Percentiles rank a stretch among this genome's conserved stretches.
Conservation (phyloP, 2,329 filamentous ascomycete genomes). For the Mycosphaerella sp. region DNA sequence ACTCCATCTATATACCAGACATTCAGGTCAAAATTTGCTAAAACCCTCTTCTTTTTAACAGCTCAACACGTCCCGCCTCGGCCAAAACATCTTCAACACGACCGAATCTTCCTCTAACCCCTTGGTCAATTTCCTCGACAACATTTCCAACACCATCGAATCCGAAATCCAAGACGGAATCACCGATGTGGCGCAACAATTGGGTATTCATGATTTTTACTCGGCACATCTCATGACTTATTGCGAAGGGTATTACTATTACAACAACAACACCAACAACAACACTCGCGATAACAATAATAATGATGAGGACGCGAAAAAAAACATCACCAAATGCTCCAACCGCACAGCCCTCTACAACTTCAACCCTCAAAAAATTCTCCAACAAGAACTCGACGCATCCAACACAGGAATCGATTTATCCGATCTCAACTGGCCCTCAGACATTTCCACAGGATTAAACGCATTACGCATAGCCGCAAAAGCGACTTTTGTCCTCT, state of each 20-base stretch:
- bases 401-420: slow-evolving; percentile 42
- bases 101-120: slow-evolving; percentile 7
- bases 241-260: slow-evolving; percentile 48
- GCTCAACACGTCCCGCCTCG: slow-evolving; percentile 53
- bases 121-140: slow-evolving; percentile 25
- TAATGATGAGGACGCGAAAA: slow-evolving; percentile 8
- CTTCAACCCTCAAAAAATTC: slow-evolving; percentile 49
- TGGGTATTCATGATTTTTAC: slow-evolving; percentile 57
- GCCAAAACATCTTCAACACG: slow-evolving; percentile 34
- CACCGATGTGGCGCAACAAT: slow-evolving; percentile 39
- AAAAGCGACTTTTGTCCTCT: slow-evolving; percentile 52
- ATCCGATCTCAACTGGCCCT: slow-evolving; percentile 51
- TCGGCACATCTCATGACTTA: slow-evolving; percentile 55
- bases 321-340: slow-evolving; percentile 53
- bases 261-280: slow-evolving; percentile 34
- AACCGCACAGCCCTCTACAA: slow-evolving; percentile 49
- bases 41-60: slow-evolving; percentile 19
- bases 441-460: slow-evolving; percentile 49
- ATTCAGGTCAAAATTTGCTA: slow-evolving; percentile 25
- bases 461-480: slow-evolving; percentile 45
- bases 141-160: slow-evolving; percentile 32
- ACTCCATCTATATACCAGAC: no score
- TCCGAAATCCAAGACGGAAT: slow-evolving; percentile 38
- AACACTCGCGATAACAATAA: slow-evolving; percentile 22
- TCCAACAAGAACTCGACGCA: slow-evolving; percentile 46